A percentile compares a stretch with the other conserved stretches of the same genome.
Conservation (phyloP, 2,329 filamentous ascomycete species). For the Orbilia brochopaga region DNA sequence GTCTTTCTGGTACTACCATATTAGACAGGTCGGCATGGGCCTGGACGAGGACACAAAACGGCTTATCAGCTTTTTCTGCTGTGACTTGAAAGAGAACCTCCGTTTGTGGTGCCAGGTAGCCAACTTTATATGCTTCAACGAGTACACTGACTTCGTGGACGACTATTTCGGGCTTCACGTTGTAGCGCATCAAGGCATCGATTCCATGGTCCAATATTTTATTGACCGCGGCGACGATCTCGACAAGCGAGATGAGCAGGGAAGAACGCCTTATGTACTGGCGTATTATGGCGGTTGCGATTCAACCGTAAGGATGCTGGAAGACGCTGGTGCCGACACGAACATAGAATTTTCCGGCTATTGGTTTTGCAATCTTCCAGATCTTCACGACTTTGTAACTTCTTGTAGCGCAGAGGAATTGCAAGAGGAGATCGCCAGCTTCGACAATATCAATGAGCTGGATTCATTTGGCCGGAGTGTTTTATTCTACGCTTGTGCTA, state of each 20-base stretch:
- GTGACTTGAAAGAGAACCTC: conserved; percentile 20
- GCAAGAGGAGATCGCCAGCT: not conserved
- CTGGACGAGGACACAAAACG: conserved; percentile 21
- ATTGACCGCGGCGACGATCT: conserved; percentile 12
- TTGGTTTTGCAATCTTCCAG: not conserved
- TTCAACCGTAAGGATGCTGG: not conserved
- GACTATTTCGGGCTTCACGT: conserved; percentile 9
- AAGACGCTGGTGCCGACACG: conserved; percentile 6
- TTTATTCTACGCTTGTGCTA: conserved; percentile 16
- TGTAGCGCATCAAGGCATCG: conserved; percentile 7
- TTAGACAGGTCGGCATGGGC: conserved; percentile 3
- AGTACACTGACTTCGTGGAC: conserved; percentile 8
- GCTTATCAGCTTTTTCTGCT: conserved; percentile 6
- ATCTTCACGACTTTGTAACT: not conserved
- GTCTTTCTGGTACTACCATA: conserved; percentile 13
- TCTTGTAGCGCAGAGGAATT: not conserved
- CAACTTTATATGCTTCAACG: not conserved
- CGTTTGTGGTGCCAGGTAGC: conserved; percentile 6
- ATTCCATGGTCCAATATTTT: conserved; percentile 17
- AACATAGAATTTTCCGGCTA: too few species aligned
- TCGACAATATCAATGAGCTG: conserved; percentile 2
- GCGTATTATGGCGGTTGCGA: not conserved
- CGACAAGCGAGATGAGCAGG: conserved; percentile 16
- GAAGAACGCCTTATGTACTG: conserved; percentile 8
- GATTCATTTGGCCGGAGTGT: conserved; percentile 5